Conservation (phyloP, 169 alveolate genomes). For the Plasmodium reichenowi region DNA sequence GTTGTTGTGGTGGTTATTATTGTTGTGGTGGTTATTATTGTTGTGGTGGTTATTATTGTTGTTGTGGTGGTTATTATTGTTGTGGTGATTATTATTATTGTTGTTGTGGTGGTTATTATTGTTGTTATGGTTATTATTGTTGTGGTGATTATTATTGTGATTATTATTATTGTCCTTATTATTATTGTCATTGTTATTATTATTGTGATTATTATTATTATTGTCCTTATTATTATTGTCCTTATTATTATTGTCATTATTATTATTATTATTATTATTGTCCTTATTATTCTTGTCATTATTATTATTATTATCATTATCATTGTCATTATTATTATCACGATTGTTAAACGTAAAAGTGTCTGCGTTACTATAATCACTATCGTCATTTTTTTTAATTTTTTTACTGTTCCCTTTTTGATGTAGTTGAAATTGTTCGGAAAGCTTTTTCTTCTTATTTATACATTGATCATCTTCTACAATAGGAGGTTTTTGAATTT, state of each 20-base stretch:
- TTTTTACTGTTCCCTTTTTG: neutral
- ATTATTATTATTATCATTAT: neutral
- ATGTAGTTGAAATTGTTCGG: neutral
- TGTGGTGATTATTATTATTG: neutral
- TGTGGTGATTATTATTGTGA: neutral
- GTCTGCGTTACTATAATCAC: neutral
- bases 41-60: too few species aligned
- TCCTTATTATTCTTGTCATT: neutral
- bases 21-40: neutral
- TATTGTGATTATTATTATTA: slow-evolving; percentile 19
- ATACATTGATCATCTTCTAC: slow-evolving; percentile 27
- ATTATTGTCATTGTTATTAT: neutral
- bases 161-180: neutral
- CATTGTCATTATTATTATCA: slow-evolving; percentile 3
- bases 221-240: neutral
- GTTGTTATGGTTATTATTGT: neutral
- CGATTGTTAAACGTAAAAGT: neutral
- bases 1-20: neutral
- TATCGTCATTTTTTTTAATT: slow-evolving; percentile 1
- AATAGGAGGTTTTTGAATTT: slow-evolving; percentile 23
- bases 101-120: neutral
- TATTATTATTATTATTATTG: neutral
- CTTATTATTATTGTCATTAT: neutral
- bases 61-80: neutral
- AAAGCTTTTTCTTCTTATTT: slow-evolving; percentile 13